phyloP scores from a whole-genome alignment of 441 rosid genomes.

The Gossypium aridum region DNA sequence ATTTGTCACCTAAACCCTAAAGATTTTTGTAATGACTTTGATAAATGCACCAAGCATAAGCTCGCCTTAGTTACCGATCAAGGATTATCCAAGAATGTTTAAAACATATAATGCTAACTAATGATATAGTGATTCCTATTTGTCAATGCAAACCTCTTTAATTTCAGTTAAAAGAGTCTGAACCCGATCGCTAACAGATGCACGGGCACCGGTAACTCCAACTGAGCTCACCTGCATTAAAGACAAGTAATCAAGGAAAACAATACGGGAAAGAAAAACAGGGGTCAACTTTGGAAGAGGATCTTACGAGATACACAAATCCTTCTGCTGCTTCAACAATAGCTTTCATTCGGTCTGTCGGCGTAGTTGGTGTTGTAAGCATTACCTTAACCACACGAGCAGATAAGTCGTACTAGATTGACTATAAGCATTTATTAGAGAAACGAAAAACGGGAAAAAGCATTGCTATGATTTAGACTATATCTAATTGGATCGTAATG shows the following conservation, averaged over 20 bases:
- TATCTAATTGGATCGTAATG: not conserved
- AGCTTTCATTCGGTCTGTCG: constrained; percentile 71
- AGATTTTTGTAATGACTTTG: not conserved
- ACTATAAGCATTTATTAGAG: not conserved
- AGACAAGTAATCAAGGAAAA: not conserved
- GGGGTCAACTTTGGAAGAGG: not conserved
- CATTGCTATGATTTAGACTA: not conserved
- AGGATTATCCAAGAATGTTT: not conserved
- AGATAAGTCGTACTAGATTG: constrained; percentile 5
- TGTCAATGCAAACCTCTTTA: constrained; percentile 47
- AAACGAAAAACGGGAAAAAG: not conserved
- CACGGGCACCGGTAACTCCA: constrained; percentile 91
- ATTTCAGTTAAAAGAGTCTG: constrained; percentile 58
- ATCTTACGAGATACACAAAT: constrained; percentile 86
- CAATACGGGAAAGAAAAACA: not conserved
- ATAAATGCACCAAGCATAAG: not conserved
- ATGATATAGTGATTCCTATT: not conserved
- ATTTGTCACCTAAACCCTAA: not conserved
- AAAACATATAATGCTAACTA: not conserved
- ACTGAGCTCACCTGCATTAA: constrained; percentile 64
- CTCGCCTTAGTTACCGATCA: not conserved
- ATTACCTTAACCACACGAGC: constrained; percentile 47
- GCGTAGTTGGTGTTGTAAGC: constrained; percentile 93
- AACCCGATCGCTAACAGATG: constrained; percentile 58
- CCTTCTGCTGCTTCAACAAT: constrained; percentile 24